Percentiles rank a stretch among this genome's conserved stretches.
phyloP scores from a whole-genome alignment of 129 eudicot genomes.

The Flaveria sonorensis region DNA sequence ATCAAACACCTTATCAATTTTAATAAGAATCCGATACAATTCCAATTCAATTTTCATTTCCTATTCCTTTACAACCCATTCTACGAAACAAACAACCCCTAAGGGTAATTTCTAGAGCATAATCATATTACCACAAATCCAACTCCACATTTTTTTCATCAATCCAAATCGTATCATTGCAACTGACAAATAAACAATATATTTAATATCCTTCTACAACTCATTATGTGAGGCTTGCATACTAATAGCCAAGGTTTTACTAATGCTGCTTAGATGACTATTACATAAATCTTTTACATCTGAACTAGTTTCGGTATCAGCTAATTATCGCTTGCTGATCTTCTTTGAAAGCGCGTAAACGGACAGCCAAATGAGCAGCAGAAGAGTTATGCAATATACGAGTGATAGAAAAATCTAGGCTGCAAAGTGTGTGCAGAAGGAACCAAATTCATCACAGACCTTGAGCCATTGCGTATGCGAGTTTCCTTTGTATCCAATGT shows the following conservation, averaged over 20 bases:
- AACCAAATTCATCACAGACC: conserved; percentile 48
- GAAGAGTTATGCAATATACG: conserved; percentile 54
- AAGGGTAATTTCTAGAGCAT: background rate
- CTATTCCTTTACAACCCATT: too few relatives aligned
- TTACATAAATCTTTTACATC: background rate
- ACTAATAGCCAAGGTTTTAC: background rate
- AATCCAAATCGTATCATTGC: background rate
- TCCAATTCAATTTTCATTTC: too few relatives aligned
- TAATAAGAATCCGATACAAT: too few relatives aligned
- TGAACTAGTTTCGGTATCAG: background rate
- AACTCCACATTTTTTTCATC: background rate
- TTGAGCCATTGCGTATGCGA: conserved; percentile 56
- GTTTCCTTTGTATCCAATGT: conserved; percentile 72
- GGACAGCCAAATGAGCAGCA: conserved; percentile 53
- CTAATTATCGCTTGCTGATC: conserved; percentile 21
- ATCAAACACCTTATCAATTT: too few relatives aligned
- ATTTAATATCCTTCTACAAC: background rate
- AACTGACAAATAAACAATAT: background rate
- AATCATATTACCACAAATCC: background rate
- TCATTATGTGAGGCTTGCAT: background rate
- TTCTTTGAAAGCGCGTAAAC: conserved; percentile 53
- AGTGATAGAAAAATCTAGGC: conserved; percentile 45
- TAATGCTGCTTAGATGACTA: background rate
- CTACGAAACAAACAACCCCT: too few relatives aligned
- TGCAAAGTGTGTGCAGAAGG: conserved; percentile 59